Evolutionary conservation across 805 yeast genomes (phyloP).

Genomic region (Candida coquimbonensis): DNA sequence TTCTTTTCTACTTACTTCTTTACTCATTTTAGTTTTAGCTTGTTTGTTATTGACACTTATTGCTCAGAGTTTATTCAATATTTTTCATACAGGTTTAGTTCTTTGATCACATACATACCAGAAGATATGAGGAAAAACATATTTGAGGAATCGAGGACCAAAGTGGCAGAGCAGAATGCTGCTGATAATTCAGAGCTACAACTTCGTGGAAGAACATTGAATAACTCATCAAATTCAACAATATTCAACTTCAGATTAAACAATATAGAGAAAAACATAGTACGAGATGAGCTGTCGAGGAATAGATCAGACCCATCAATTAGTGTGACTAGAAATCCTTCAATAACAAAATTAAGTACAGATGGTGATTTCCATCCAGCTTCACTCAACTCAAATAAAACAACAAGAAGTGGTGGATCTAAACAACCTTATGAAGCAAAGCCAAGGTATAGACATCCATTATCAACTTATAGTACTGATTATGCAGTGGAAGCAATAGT

Average conservation of each 20-base stretch:
- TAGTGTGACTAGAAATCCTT: neutral
- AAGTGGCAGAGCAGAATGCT: neutral
- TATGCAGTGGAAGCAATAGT: conserved; percentile 13
- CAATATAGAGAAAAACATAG: conserved; percentile 4
- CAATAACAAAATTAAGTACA: neutral
- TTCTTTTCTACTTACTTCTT: no score
- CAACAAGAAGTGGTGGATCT: neutral
- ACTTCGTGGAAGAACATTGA: neutral
- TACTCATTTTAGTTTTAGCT: no score
- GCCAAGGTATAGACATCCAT: conserved; percentile 14
- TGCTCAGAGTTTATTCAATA: no score
- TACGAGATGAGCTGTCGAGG: neutral
- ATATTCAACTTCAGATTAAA: neutral
- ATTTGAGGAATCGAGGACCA: conserved; percentile 1
- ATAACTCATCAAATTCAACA: no score
- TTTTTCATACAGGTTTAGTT: no score
- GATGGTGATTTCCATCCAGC: neutral
- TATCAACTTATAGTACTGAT: conserved; percentile 16
- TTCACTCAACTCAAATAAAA: neutral
- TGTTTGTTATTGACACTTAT: no score
- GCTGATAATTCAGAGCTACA: neutral
- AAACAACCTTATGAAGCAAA: neutral
- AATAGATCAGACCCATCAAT: neutral
- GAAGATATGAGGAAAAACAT: conserved; percentile 4
- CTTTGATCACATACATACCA: neutral